Evolutionary conservation across 352 stramenopile species (phyloP).

Genomic region (Pythium phragmiticola): DNA sequence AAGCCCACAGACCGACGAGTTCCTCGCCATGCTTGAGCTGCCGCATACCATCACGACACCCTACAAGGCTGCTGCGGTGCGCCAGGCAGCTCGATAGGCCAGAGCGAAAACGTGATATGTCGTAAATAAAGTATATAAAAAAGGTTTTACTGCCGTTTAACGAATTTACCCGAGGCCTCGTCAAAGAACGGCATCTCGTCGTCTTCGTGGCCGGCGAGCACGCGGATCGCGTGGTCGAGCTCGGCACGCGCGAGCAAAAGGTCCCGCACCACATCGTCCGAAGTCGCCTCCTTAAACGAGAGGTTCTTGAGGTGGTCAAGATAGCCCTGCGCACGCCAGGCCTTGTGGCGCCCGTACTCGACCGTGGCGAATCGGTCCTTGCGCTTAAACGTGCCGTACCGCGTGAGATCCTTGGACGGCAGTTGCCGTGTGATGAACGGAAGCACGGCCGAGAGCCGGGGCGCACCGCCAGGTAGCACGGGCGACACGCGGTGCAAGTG

Average conservation of each 20-base stretch:
- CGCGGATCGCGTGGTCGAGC: slow-evolving; percentile 28
- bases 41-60: slow-evolving; percentile 91
- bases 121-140: not conserved
- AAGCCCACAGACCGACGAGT: slow-evolving; percentile 95
- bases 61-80: slow-evolving; percentile 31
- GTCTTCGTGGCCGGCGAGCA: slow-evolving; percentile 22
- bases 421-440: slow-evolving; percentile 25
- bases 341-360: slow-evolving; percentile 30
- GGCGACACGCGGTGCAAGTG: slow-evolving; percentile 26
- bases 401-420: slow-evolving; percentile 26
- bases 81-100: not conserved
- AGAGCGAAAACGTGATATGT: not conserved
- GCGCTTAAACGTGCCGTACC: slow-evolving; percentile 29
- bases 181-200: slow-evolving; percentile 33
- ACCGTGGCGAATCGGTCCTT: slow-evolving; percentile 27
- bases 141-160: slow-evolving; percentile 22
- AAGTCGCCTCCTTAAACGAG: slow-evolving; percentile 17
- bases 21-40: slow-evolving; percentile 91
- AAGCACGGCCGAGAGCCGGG: slow-evolving; percentile 26
- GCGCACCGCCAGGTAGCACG: slow-evolving; percentile 18
- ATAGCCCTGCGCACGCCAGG: slow-evolving; percentile 25
- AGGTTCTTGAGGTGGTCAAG: slow-evolving; percentile 20
- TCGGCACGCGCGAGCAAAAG: slow-evolving; percentile 17
- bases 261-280: slow-evolving; percentile 22
- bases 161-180: slow-evolving; percentile 27